Evolutionary conservation across 768 basidiomycete genomes (phyloP).

Genomic region (Artomyces pyxidatus): DNA sequence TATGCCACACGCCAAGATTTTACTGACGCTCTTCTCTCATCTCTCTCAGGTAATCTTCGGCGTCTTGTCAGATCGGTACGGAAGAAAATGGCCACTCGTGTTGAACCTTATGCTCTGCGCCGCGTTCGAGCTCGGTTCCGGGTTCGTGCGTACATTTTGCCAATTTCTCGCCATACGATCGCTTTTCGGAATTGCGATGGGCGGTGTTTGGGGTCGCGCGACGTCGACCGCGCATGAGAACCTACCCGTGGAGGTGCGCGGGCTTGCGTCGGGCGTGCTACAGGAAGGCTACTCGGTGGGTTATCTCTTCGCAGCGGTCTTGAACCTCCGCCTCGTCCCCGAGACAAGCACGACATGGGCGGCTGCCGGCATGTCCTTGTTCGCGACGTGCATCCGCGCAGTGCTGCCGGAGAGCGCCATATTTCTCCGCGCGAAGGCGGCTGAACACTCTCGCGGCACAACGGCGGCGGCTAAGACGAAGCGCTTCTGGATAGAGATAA

Average conservation of each 20-base stretch:
- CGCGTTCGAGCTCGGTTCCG: conserved; percentile 67
- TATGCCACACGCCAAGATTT: neutral
- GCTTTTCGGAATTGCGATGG: conserved; percentile 85
- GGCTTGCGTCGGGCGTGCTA: conserved; percentile 74
- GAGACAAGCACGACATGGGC: conserved; percentile 39
- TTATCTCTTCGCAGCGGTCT: conserved; percentile 74
- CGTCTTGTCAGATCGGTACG: conserved; percentile 78
- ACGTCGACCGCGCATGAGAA: conserved; percentile 82
- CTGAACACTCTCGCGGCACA: conserved; percentile 34
- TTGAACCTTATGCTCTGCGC: conserved; percentile 64
- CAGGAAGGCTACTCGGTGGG: conserved; percentile 90
- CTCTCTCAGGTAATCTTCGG: conserved; percentile 62
- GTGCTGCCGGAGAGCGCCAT: conserved; percentile 70
- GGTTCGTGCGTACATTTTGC: conserved; percentile 69
- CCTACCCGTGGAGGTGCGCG: conserved; percentile 79
- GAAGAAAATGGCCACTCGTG: conserved; percentile 91
- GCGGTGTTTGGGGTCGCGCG: conserved; percentile 83
- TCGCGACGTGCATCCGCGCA: conserved; percentile 59
- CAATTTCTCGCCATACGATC: conserved; percentile 79
- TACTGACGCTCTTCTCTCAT: neutral
- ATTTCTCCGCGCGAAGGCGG: conserved; percentile 60
- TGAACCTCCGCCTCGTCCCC: conserved; percentile 62
- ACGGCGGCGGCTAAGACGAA: conserved; percentile 45
- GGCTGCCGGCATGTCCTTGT: conserved; percentile 57
- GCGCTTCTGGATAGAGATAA: conserved; percentile 66